These are phyloP conservation scores for Wickerhamomyces alni DNA, from an alignment of 805 yeast species.

Conservation along the genomic window DNA sequence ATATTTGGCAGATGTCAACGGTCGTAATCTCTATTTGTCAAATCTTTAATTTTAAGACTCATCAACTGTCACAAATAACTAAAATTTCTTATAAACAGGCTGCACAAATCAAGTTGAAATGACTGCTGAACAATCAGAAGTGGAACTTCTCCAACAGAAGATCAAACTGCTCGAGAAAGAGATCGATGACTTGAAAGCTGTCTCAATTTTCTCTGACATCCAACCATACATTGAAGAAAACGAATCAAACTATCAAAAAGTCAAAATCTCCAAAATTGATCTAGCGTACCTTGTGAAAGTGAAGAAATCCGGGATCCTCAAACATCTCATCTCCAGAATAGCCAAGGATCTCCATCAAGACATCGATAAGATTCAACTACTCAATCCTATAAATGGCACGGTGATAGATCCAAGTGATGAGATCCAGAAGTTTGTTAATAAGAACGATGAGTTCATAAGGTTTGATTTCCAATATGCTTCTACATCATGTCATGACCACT, in stretches of 20 bases:
- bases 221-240: slow-evolving; percentile 19
- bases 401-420: slow-evolving; percentile 13
- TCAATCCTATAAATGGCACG: slow-evolving; percentile 15
- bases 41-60: too few species aligned
- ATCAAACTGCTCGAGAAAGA: slow-evolving; percentile 17
- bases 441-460: slow-evolving; percentile 9
- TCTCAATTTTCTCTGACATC: slow-evolving; percentile 21
- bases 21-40: too few species aligned
- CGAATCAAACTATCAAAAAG: slow-evolving; percentile 10
- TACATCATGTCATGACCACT: neutral
- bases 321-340: slow-evolving; percentile 14
- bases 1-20: too few species aligned
- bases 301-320: slow-evolving; percentile 12
- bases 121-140: slow-evolving; percentile 1
- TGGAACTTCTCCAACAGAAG: slow-evolving; percentile 6
- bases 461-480: slow-evolving; percentile 16
- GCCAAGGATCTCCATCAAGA: slow-evolving; percentile 17
- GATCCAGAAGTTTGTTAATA: slow-evolving; percentile 7
- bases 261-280: slow-evolving; percentile 15
- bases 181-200: slow-evolving; percentile 15
- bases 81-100: too few species aligned
- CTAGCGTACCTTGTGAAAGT: slow-evolving; percentile 13
- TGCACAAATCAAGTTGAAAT: too few species aligned
- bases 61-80: too few species aligned
- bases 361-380: slow-evolving; percentile 11